Evolutionary conservation across 2,329 filamentous ascomycete species (phyloP).

Genomic region (Colletotrichum kahawae): DNA sequence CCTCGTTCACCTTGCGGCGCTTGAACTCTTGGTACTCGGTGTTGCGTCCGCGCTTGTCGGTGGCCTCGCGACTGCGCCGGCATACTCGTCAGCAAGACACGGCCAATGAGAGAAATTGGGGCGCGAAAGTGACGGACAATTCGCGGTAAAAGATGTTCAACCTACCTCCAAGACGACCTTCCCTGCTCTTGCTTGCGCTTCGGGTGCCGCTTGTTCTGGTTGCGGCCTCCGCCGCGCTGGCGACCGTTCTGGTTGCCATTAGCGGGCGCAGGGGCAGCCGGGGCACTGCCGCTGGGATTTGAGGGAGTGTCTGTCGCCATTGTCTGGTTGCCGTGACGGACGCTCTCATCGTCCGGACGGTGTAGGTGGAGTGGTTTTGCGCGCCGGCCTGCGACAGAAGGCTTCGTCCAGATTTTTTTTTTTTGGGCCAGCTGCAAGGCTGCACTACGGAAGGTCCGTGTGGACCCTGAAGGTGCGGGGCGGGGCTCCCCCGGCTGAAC

Average conservation of each 20-base stretch:
- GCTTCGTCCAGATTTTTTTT: conserved; percentile 19
- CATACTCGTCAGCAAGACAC: conserved; percentile 18
- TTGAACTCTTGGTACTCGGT: conserved; percentile 46
- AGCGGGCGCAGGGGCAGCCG: not conserved
- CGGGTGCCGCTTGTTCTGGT: not conserved
- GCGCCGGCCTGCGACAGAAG: not conserved
- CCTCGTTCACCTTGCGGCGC: conserved; percentile 43
- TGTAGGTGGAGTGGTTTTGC: conserved; percentile 9
- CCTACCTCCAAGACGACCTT: conserved; percentile 17
- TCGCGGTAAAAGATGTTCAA: not conserved
- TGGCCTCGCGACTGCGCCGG: conserved; percentile 40
- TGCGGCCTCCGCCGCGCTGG: conserved; percentile 3
- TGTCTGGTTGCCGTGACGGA: conserved; percentile 1
- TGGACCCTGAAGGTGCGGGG: not conserved
- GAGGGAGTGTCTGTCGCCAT: conserved; percentile 18
- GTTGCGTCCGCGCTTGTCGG: conserved; percentile 43
- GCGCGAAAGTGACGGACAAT: not conserved
- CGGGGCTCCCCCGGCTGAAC: not conserved
- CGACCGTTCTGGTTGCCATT: not conserved
- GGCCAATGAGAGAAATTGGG: not conserved
- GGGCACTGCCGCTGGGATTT: not conserved
- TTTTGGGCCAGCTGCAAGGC: conserved; percentile 15
- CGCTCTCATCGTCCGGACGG: conserved; percentile 15
- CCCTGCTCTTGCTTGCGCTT: conserved; percentile 19
- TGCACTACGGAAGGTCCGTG: not conserved